Conservation (phyloP, 306 rosid species). For the Vigna unguiculata region DNA sequence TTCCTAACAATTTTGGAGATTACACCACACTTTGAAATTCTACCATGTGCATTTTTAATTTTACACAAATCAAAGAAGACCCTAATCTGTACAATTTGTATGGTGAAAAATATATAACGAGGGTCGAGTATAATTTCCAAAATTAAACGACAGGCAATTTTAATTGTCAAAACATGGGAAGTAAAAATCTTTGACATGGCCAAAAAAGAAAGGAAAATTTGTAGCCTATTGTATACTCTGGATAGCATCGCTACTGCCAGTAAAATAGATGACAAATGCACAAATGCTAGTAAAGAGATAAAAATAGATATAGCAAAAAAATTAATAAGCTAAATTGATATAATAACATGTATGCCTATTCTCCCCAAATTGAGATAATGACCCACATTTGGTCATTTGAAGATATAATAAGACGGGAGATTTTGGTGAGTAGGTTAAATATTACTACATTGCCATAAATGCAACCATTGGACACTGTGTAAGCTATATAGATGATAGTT, state of each 20-base stretch:
- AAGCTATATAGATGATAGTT: not conserved
- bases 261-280: slow-evolving; percentile 11
- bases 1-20: not conserved
- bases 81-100: not conserved
- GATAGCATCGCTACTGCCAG: not conserved
- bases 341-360: slow-evolving; percentile 1
- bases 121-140: not conserved
- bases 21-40: not conserved
- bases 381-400: not conserved
- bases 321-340: not conserved
- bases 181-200: not conserved
- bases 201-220: not conserved
- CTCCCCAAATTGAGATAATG: not conserved
- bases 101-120: not conserved
- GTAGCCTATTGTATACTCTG: not conserved
- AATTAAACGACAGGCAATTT: not conserved
- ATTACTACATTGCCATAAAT: slow-evolving; percentile 6
- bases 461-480: not conserved
- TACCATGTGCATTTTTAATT: not conserved
- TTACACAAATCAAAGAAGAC: not conserved
- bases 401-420: slow-evolving; percentile 19
- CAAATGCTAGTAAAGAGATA: not conserved
- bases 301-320: slow-evolving; percentile 2
- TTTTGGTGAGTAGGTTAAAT: too few relatives aligned
- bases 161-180: not conserved